These are phyloP conservation scores for Monilinia fructigena DNA, from an alignment of 2,329 filamentous ascomycete genomes.

Conservation along the genomic window DNA sequence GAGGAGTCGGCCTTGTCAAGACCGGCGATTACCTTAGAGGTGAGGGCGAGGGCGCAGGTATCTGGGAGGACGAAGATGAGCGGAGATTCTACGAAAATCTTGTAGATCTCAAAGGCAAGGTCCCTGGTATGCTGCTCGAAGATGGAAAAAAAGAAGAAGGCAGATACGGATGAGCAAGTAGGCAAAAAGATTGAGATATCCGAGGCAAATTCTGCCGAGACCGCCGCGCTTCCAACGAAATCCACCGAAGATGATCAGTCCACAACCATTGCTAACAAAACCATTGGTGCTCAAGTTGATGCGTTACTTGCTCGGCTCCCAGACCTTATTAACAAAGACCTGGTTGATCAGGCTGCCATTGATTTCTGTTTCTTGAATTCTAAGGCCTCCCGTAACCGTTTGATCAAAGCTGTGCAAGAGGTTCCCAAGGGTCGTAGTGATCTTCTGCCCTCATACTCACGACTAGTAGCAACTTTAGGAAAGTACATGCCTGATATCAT, in stretches of 20 bases:
- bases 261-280: slow-evolving; percentile 95
- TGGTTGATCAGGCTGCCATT: slow-evolving; percentile 86
- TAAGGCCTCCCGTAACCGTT: slow-evolving; percentile 90
- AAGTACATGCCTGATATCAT: slow-evolving; percentile 94
- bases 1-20: slow-evolving; percentile 89
- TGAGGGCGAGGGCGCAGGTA: slow-evolving; percentile 85
- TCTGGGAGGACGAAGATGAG: slow-evolving; percentile 99
- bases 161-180: slow-evolving; percentile 75
- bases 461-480: slow-evolving; percentile 86
- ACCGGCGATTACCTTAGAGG: slow-evolving; percentile 89
- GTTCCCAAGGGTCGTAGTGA: slow-evolving; percentile 93
- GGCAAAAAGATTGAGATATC: slow-evolving; percentile 70
- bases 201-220: slow-evolving; percentile 44
- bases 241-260: slow-evolving; percentile 75
- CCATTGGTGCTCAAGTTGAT: slow-evolving; percentile 94
- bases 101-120: slow-evolving; percentile 91
- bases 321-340: slow-evolving; percentile 86
- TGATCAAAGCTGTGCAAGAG: slow-evolving; percentile 90
- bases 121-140: slow-evolving; percentile 88
- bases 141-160: slow-evolving; percentile 94
- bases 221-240: slow-evolving; percentile 49
- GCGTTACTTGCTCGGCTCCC: slow-evolving; percentile 83
- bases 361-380: slow-evolving; percentile 99
- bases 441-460: slow-evolving; percentile 85
- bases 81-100: slow-evolving; percentile 97